Evolutionary conservation across 805 yeast species (phyloP).

Genomic region (Maudiozyma turicensis): DNA sequence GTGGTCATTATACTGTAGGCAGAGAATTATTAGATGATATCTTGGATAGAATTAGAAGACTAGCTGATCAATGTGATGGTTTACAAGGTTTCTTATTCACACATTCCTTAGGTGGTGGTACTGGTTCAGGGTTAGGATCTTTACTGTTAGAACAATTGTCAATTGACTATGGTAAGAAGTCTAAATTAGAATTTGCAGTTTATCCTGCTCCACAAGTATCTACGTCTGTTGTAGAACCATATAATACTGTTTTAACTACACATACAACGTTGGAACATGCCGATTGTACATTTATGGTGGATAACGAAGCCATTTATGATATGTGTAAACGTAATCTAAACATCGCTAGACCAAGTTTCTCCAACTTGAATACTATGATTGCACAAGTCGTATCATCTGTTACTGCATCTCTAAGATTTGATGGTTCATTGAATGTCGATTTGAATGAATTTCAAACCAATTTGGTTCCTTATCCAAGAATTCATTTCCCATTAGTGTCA

Average conservation of each 20-base stretch:
- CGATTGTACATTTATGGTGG: slow-evolving; percentile 98
- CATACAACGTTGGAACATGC: slow-evolving; percentile 97
- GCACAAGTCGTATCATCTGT: slow-evolving; percentile 98
- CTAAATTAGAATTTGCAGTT: slow-evolving; percentile 95
- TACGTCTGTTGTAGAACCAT: slow-evolving; percentile 96
- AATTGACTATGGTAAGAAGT: slow-evolving; percentile 88
- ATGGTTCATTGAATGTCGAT: slow-evolving; percentile 95
- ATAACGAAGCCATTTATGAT: slow-evolving; percentile 97
- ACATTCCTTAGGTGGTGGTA: slow-evolving; percentile 98
- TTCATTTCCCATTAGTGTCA: slow-evolving; percentile 97
- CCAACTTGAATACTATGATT: slow-evolving; percentile 80
- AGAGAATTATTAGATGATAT: slow-evolving; percentile 91
- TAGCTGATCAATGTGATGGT: slow-evolving; percentile 95
- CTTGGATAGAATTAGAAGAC: slow-evolving; percentile 90
- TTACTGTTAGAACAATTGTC: slow-evolving; percentile 85
- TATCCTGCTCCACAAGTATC: slow-evolving; percentile 98
- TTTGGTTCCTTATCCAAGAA: slow-evolving; percentile 98
- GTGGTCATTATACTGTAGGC: slow-evolving; percentile 98
- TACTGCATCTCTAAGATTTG: slow-evolving; percentile 94
- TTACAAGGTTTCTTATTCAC: slow-evolving; percentile 95
- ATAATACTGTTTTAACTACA: slow-evolving; percentile 93
- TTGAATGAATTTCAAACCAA: slow-evolving; percentile 98
- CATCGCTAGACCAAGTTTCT: slow-evolving; percentile 83
- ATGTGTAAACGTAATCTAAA: slow-evolving; percentile 95
- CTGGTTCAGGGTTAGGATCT: slow-evolving; percentile 97